Base-by-base conservation (phyloP, 345 rosid species). In the Lepidium sativum region DNA sequence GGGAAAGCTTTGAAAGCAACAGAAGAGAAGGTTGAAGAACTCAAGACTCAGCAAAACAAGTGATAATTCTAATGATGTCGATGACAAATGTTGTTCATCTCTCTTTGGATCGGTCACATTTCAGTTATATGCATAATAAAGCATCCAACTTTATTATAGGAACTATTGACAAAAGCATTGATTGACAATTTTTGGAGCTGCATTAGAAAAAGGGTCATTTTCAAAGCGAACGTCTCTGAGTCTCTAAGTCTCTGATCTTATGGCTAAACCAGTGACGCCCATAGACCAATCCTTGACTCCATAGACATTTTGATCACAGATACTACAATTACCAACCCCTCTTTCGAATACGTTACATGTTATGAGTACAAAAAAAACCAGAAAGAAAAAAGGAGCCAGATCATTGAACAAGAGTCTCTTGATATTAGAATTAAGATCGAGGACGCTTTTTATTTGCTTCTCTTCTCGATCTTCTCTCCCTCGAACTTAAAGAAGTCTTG, bases 1-100 rank as follows among this genome's bases (percentile, higher is more conserved):
- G 96, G 89, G 70, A 77, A 80, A 47, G 97, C 97, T 14, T 80
- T 87, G 66, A 86, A 77, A 68, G 95, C 76, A 0, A 94, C 99
- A 0, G 95, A 94, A 67, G 85, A 90, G 82, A 81, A 84, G 79
- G 86, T 94, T 40, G 72, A 85, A 73, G 95, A 94, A 57, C 90
- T 94, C 69, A 88, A 94, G 65, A 64, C 89, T 56, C 82, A 82
- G 72, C 80, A 77, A 34, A 78, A 82, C 67, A 67, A 81, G 62
- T 38, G 35, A 60, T 45, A 27, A 32, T 44, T 62, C 41, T 13
- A 75, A 74, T 63, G 50, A 80, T 78, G 80, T 38, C 38, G 80
- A 79, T 56, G 79, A 72, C 51, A 35, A 40, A 47, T 8, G 9
- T 31, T 31, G 9, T 42, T 50, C 27, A 17, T 71, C 39, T 71